Conservation (phyloP, 768 basidiomycete species). For the Boletales sp. region DNA sequence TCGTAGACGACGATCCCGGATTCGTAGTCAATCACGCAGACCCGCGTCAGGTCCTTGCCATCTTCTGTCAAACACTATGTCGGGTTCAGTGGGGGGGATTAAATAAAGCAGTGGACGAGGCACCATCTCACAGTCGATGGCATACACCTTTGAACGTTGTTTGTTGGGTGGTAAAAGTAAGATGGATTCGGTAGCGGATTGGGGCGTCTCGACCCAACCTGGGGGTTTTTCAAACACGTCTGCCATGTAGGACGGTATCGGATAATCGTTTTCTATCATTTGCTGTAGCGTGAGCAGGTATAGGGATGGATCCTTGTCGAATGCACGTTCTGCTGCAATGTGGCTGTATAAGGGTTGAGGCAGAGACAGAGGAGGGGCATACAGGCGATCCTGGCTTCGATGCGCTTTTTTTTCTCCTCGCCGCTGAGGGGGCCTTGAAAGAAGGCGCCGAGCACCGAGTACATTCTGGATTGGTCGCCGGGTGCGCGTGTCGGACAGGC, state of each 20-base stretch:
- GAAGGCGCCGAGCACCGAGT: conserved; percentile 79
- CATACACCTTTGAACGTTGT: conserved; percentile 56
- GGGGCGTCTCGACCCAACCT: conserved; percentile 85
- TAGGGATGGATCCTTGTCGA: conserved; percentile 59
- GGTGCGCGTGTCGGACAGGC: conserved; percentile 92
- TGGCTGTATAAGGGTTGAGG: conserved; percentile 6
- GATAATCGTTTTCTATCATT: conserved; percentile 95
- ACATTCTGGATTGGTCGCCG: conserved; percentile 81
- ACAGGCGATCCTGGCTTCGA: conserved; percentile 41
- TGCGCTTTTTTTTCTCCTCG: conserved; percentile 72
- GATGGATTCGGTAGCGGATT: conserved; percentile 32
- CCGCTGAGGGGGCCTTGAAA: conserved; percentile 77
- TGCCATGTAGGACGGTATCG: conserved; percentile 80
- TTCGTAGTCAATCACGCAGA: conserved; percentile 78
- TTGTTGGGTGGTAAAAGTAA: conserved; percentile 29
- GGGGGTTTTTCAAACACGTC: conserved; percentile 58
- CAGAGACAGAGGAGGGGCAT: not conserved
- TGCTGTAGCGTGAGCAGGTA: conserved; percentile 78
- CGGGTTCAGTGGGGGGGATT: not conserved
- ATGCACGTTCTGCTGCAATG: conserved; percentile 52
- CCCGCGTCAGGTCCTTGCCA: conserved; percentile 84
- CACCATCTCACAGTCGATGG: conserved; percentile 98
- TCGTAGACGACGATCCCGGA: conserved; percentile 79
- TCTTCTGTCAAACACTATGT: conserved; percentile 81
- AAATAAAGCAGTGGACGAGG: conserved; percentile 13